Evolutionary conservation across 805 yeast species (phyloP), one percentile per base, ranked within the genome.

Genomic region (Ogataea siamensis): DNA sequence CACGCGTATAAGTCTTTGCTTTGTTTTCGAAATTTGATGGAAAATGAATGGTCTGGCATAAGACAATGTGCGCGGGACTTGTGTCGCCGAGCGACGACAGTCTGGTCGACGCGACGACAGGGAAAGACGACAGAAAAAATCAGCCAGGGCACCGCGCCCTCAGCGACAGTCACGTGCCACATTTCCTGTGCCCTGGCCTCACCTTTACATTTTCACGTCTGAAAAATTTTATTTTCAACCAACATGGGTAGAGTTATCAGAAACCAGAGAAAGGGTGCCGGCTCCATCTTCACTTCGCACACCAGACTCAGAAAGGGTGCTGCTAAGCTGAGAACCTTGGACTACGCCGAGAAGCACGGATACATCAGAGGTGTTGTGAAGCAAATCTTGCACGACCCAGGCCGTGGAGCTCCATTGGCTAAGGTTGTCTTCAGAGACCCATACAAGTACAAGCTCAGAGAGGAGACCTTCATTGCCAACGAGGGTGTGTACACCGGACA

Each of bases 221-320:
- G 47, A 43, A 43, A 43, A 43, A 37, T 43, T 43, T 43, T 43
- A 30, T 30, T 31, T 22, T 25, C 18, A 37, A 30, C 28, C 34
- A 37, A 37, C 40, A 33, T 38, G 42, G 96, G 96, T 86, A 87
- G 98, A 84, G 99, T 93, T 78, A 93, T 93, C 81, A 95, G 99
- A 80, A 93, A 93, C 84, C 99, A 93, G 84, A 89, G 99, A 88
- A 93, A 93, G 81, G 98, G 98, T 85, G 96, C 96, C 75, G 98
- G 99, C 71, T 91, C 98, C 67, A 88, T 93, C 83, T 93, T 93
- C 88, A 84, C 95, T 71, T 83, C 99, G 67, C 95, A 91, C 93
- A 91, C 98, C 82, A 91, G 98, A 78, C 87, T 93, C 75, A 88
- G 99, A 86, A 87, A 93, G 79, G 99, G 99, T 74, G 98, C 99